Evolutionary conservation across 1,139 yeast species (phyloP).

Genomic region (Kodamaea arcana): DNA sequence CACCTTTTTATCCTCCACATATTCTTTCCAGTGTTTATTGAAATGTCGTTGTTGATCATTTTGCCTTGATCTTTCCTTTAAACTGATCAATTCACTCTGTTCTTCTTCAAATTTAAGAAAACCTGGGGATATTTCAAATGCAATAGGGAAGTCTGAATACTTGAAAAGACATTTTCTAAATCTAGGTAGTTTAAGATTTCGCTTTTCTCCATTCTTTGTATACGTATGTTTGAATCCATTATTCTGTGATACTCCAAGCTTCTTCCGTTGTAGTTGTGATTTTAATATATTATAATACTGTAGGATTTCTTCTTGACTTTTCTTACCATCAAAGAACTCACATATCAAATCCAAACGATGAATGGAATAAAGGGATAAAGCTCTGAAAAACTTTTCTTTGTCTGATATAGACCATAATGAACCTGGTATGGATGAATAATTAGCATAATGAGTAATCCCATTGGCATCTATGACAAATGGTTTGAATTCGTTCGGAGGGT

Average conservation of each 20-base stretch:
- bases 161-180: slow-evolving; percentile 17
- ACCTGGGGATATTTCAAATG: slow-evolving; percentile 49
- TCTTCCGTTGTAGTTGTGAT: slow-evolving; percentile 19
- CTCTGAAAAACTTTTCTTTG: slow-evolving; percentile 41
- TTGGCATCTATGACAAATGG: slow-evolving; percentile 8
- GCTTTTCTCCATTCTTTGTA: slow-evolving; percentile 5
- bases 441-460: slow-evolving; percentile 7
- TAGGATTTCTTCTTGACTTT: slow-evolving; percentile 43
- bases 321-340: slow-evolving; percentile 29
- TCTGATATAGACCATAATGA: slow-evolving; percentile 37
- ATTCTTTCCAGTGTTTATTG: slow-evolving; percentile 4
- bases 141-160: slow-evolving; percentile 46
- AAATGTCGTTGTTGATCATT: slow-evolving; percentile 13
- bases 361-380: slow-evolving; percentile 41
- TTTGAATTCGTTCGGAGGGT: slow-evolving; percentile 3
- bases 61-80: slow-evolving; percentile 15
- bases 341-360: slow-evolving; percentile 42
- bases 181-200: slow-evolving; percentile 9
- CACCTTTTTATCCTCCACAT: slow-evolving; percentile 3
- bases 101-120: slow-evolving; percentile 47
- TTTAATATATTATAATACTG: slow-evolving; percentile 42
- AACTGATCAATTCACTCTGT: slow-evolving; percentile 28
- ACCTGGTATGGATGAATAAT: slow-evolving; percentile 14
- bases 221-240: slow-evolving; percentile 8
- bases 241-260: slow-evolving; percentile 8